These are phyloP conservation scores for Glycine soja DNA, from an alignment of 306 rosid genomes.

Conservation along the genomic window DNA sequence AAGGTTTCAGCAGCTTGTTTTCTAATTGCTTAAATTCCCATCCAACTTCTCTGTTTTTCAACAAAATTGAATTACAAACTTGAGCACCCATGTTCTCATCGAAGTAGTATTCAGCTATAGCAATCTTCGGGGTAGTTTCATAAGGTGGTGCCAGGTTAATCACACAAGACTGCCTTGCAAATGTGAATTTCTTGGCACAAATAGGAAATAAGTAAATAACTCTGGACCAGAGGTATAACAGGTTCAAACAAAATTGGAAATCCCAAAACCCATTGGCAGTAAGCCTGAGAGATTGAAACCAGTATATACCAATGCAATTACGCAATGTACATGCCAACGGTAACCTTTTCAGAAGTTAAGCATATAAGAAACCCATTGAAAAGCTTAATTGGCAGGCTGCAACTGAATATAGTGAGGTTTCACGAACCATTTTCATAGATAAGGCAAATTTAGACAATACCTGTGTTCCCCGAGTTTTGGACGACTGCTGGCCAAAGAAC, in stretches of 20 bases:
- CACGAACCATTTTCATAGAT: not conserved
- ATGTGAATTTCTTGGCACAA: too few relatives aligned
- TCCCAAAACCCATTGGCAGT: too few relatives aligned
- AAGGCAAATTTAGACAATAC: conserved; percentile 51
- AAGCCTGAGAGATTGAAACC: not conserved
- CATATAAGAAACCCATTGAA: too few relatives aligned
- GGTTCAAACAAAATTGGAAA: not conserved
- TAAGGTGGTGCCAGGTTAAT: too few relatives aligned
- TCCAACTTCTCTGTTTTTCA: not conserved
- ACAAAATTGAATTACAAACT: conserved; percentile 10
- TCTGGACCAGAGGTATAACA: not conserved
- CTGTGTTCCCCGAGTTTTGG: conserved; percentile 90
- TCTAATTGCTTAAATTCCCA: not conserved
- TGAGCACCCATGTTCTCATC: not conserved
- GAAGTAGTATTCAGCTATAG: too few relatives aligned
- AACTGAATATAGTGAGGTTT: not conserved
- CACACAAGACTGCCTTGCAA: too few relatives aligned
- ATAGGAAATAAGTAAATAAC: too few relatives aligned
- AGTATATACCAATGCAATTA: not conserved
- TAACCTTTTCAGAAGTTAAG: too few relatives aligned
- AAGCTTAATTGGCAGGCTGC: too few relatives aligned
- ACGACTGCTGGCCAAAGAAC: conserved; percentile 66
- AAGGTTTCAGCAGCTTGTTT: not conserved
- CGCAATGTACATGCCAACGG: not conserved
- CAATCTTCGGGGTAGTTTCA: too few relatives aligned